These are phyloP conservation scores for Vitis hybrid DNA, from an alignment of 177 flowering plant genomes.

Conservation along the genomic window DNA sequence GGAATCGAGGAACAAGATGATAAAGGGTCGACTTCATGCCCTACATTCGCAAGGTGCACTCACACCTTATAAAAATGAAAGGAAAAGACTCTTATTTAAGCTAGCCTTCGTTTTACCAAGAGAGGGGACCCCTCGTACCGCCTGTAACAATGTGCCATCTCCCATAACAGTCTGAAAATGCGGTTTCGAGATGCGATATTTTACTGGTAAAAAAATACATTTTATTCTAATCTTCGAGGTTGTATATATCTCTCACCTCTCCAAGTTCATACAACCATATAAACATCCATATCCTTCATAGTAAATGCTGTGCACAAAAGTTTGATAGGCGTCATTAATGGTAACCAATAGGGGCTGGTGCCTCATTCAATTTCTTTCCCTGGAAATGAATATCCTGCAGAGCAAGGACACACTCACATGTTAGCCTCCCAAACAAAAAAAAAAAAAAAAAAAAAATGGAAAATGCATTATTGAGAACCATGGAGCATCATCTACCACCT, in stretches of 20 bases:
- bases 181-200: too few relatives aligned
- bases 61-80: too few relatives aligned
- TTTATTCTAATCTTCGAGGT: neutral
- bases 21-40: too few relatives aligned
- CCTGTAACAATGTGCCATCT: too few relatives aligned
- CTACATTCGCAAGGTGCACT: too few relatives aligned
- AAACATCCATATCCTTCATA: neutral
- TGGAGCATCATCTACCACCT: too few relatives aligned
- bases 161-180: too few relatives aligned
- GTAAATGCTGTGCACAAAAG: neutral
- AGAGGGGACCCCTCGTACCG: too few relatives aligned
- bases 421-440: neutral
- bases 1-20: too few relatives aligned
- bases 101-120: too few relatives aligned
- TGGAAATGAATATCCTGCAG: slow-evolving; percentile 82
- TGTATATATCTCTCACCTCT: neutral
- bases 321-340: slow-evolving; percentile 24
- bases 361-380: slow-evolving; percentile 75
- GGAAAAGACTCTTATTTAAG: too few relatives aligned
- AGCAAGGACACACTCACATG: slow-evolving; percentile 1
- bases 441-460: neutral
- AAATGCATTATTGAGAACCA: neutral
- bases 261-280: neutral
- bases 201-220: too few relatives aligned
- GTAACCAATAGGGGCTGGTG: slow-evolving; percentile 87